These are phyloP conservation scores for Erodium texanum DNA, from an alignment of 441 rosid genomes.

Conservation along the genomic window DNA sequence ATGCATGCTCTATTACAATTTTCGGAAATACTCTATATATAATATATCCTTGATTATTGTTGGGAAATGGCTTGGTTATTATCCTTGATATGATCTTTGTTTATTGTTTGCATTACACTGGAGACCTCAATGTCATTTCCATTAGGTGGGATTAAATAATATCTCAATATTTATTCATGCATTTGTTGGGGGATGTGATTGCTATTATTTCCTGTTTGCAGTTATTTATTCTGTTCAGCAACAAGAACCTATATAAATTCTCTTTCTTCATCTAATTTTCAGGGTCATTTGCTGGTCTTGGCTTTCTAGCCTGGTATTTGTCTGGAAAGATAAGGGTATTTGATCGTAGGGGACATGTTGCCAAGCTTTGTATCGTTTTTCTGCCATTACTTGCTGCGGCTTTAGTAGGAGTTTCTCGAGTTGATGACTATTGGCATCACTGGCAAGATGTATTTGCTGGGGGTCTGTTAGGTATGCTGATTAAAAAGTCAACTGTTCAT, in stretches of 20 bases:
- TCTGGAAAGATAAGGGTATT: slow-evolving; percentile 72
- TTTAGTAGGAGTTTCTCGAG: slow-evolving; percentile 79
- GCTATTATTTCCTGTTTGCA: background rate
- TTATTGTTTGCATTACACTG: background rate
- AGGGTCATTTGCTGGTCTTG: slow-evolving; percentile 85
- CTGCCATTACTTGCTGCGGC: slow-evolving; percentile 62
- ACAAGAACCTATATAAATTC: background rate
- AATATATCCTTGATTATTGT: background rate
- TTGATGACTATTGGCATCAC: slow-evolving; percentile 96
- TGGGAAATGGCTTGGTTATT: background rate
- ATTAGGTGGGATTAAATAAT: background rate
- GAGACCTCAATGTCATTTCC: background rate
- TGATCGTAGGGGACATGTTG: slow-evolving; percentile 75
- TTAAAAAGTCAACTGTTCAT: background rate
- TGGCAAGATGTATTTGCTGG: slow-evolving; percentile 98
- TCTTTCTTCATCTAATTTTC: slow-evolving; percentile 4
- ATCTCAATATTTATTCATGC: background rate
- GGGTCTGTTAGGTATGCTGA: slow-evolving; percentile 51
- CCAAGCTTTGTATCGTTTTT: slow-evolving; percentile 62
- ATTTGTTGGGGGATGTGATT: background rate
- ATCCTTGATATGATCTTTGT: background rate
- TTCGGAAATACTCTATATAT: background rate
- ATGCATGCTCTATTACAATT: background rate
- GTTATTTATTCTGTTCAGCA: background rate
- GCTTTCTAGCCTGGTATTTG: slow-evolving; percentile 66